Base-by-base conservation (phyloP, 441 rosid genomes). In the Erodium moschatum region DNA sequence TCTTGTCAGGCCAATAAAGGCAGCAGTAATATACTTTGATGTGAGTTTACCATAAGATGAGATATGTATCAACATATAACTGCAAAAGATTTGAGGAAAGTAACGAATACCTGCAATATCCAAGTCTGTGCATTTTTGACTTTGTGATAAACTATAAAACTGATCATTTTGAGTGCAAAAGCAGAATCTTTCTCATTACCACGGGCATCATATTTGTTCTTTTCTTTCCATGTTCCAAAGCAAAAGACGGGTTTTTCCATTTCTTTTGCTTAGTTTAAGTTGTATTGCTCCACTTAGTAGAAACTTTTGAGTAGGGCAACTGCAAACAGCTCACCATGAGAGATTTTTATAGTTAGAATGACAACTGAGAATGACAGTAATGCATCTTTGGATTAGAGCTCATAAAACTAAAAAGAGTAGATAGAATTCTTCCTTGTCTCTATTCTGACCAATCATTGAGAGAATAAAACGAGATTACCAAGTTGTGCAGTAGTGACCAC, bases 391-490 rank as follows among this genome's bases (percentile, higher is more conserved):
- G 31, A 29, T 29, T 29, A 29, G 31, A 29, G 31, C 31, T 29
- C 31, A 29, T 29, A 38, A 64, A 29, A 60, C 52, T 7, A 35
- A 65, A 72, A 54, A 64, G 31, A 29, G 31, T 29, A 29, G 3
- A 29, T 29, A 29, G 31, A 29, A 29, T 29, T 29, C 31, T 29
- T 29, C 5, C 69, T 80, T 81, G 84, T 85, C 85, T 79, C 77
- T 69, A 69, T 70, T 74, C 10, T 31, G 5, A 71, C 66, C 71
- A 72, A 75, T 71, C 64, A 72, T 70, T 73, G 76, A 72, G 64
- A 13, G 54, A 12, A 42, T 16, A 52, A 18, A 68, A 58, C 27
- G 35, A 65, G 65, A 69, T 3, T 29, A 29, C 31, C 31, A 29
- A 29, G 73, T 35, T 67, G 65, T 64, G 70, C 65, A 56, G 74